Percentiles rank a stretch among this genome's conserved stretches.
These are phyloP conservation scores for Parafenestella ontariensis DNA, from an alignment of 2,329 filamentous ascomycete genomes.

Conservation along the genomic window DNA sequence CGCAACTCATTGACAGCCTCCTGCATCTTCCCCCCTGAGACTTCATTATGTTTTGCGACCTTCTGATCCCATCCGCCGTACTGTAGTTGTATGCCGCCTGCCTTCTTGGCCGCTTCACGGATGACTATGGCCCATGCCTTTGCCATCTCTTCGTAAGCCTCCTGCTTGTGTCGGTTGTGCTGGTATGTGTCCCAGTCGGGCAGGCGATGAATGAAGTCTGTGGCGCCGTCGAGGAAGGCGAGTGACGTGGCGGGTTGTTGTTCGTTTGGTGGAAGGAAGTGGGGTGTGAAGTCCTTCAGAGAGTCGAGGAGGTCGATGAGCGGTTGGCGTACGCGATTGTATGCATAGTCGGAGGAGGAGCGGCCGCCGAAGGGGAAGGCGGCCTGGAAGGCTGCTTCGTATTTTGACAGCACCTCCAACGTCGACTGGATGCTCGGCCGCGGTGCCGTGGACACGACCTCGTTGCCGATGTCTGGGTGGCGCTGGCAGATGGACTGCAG, in stretches of 20 bases:
- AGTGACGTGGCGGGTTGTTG: constrained; percentile 82
- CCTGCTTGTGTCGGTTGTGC: constrained; percentile 91
- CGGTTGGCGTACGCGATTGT: constrained; percentile 86
- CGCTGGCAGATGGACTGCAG: constrained; percentile 91
- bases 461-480: constrained; percentile 83
- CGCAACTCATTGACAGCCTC: constrained; percentile 80
- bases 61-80: constrained; percentile 93
- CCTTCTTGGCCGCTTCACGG: constrained; percentile 87
- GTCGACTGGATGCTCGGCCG: constrained; percentile 84
- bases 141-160: constrained; percentile 94
- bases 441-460: constrained; percentile 83
- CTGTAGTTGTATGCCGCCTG: constrained; percentile 87
- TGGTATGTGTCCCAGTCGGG: constrained; percentile 90
- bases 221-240: constrained; percentile 87
- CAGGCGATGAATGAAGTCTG: constrained; percentile 85
- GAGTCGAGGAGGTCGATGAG: constrained; percentile 84
- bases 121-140: constrained; percentile 93
- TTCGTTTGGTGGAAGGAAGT: constrained; percentile 93
- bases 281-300: constrained; percentile 90
- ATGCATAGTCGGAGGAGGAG: constrained; percentile 88
- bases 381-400: constrained; percentile 77
- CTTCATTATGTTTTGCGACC: constrained; percentile 84
- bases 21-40: constrained; percentile 81
- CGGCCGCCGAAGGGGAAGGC: constrained; percentile 87
- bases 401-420: constrained; percentile 79